These are phyloP conservation scores for Colletotrichum lindemuthianum DNA, from an alignment of 2,329 filamentous ascomycete species.

Conservation along the genomic window DNA sequence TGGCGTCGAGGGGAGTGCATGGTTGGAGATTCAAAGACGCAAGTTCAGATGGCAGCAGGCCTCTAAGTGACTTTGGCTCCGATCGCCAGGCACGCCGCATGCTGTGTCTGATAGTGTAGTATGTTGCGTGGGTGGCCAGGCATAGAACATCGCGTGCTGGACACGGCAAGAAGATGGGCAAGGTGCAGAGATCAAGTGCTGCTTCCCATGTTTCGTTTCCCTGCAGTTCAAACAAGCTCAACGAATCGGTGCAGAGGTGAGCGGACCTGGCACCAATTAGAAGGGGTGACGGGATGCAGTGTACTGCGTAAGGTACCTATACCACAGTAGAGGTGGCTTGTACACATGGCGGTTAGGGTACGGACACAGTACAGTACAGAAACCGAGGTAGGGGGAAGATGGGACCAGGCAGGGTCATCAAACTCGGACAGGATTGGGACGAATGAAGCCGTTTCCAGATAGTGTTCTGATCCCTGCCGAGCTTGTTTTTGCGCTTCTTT, in stretches of 20 bases:
- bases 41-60: conserved; percentile 37
- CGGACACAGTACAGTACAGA: no score
- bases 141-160: neutral
- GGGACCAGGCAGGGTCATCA: conserved; percentile 26
- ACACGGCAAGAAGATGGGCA: neutral
- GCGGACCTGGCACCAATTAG: conserved; percentile 21
- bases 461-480: conserved; percentile 28
- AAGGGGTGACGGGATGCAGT: neutral
- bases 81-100: conserved; percentile 16
- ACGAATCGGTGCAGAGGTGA: conserved; percentile 28
- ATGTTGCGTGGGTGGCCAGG: no score
- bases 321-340: no score
- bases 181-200: neutral
- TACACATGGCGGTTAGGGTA: no score
- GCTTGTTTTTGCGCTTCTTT: conserved; percentile 37
- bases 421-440: conserved; percentile 25
- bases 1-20: conserved; percentile 21
- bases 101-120: no score
- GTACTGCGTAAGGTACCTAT: no score
- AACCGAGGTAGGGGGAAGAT: conserved; percentile 30
- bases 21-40: conserved; percentile 21
- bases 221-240: conserved; percentile 36
- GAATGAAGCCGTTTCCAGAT: conserved; percentile 35
- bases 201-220: conserved; percentile 35
- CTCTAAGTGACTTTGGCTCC: conserved; percentile 15